phyloP scores from a whole-genome alignment of 768 basidiomycete species.

The Xanthoconium purpureum region DNA sequence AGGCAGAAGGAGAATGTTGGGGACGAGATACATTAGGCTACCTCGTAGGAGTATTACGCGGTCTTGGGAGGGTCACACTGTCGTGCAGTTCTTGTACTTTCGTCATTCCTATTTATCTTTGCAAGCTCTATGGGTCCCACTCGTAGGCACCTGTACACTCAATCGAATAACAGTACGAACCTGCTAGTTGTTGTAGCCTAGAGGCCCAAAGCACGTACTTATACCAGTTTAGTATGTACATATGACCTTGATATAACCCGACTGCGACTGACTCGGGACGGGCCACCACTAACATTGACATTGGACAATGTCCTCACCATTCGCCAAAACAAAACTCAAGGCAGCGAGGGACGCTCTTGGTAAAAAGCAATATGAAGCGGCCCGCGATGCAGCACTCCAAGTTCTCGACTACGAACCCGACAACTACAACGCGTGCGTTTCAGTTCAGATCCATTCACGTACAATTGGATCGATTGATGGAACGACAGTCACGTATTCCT shows the following conservation, averaged over 20 bases:
- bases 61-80: neutral
- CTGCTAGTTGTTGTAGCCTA: no score
- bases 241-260: neutral
- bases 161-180: no score
- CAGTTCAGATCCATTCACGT: neutral
- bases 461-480: conserved; percentile 1
- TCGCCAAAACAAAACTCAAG: conserved; percentile 75
- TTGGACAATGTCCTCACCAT: conserved; percentile 32
- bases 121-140: neutral
- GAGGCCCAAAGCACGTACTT: no score
- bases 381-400: conserved; percentile 62
- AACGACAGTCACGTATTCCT: conserved; percentile 75
- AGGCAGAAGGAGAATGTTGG: conserved; percentile 4
- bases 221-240: neutral
- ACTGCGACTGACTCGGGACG: no score
- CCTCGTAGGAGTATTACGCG: neutral
- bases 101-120: neutral
- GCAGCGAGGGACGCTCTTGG: conserved; percentile 68
- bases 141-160: neutral
- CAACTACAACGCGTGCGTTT: conserved; percentile 83
- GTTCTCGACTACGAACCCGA: conserved; percentile 73
- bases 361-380: conserved; percentile 71
- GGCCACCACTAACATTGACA: neutral
- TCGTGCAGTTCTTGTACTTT: neutral
- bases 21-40: conserved; percentile 1